Base-by-base conservation (phyloP, 768 basidiomycete species). In the Hemileccinum rubropunctum region DNA sequence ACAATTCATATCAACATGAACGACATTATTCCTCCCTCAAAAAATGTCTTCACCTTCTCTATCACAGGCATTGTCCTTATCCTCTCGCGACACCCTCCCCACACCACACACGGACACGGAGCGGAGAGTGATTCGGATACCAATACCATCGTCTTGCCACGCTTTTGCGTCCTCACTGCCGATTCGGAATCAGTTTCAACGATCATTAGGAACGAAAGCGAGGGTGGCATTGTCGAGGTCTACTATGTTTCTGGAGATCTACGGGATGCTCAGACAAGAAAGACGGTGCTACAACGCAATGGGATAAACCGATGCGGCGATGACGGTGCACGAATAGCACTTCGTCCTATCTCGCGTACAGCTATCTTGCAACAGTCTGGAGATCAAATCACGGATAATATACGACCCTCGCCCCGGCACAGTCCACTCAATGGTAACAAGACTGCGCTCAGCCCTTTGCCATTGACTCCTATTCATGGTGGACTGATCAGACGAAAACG, bases 1-100 rank as follows among this genome's bases (percentile, higher is more conserved):
- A 88, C 86, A 0, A 67, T 91, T 9, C 88, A 90, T 62, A 56
- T 92, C 51, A 89, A 91, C 60, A 88, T 91, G 75, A 87, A 88
- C 56, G 86, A 91, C 36, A 71, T 91, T 7, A 73, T 81, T 21
- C 78, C 82, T 3, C 80, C 87, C 9, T 69, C 76, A 26, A 86
- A 83, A 66, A 83, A 82, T 51, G 58, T 72, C 14, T 84, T 91
- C 58, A 77, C 76, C 6, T 88, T 91, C 65, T 76, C 71, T 11
- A 78, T 91, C 40, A 74, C 76, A 11, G 88, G 88, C 6, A 82
- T 76, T 7, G 72, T 91, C 38, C 71, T 90, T 4, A 67, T 91
- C 28, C 76, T 75, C 6, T 72, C 84, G 39, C 75, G 74, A 43
- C 54, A 68, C 6, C 54, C 51, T n/a, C 53, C 59, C 28, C 52